These are phyloP conservation scores for Crotalaria pallida DNA, from an alignment of 306 rosid species.

Conservation along the genomic window DNA sequence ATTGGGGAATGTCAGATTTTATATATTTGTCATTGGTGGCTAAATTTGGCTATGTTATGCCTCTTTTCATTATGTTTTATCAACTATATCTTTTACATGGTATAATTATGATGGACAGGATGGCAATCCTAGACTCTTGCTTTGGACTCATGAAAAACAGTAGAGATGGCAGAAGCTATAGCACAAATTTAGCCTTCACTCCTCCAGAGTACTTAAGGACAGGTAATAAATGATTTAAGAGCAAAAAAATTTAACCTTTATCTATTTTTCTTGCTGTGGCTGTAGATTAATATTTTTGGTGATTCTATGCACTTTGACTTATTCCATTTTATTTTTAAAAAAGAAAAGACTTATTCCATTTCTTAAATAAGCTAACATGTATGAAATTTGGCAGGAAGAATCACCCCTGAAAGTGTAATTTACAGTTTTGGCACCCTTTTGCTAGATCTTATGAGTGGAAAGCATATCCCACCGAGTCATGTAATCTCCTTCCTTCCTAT, in stretches of 20 bases:
- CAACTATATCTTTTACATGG: too few species aligned
- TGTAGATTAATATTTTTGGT: neutral
- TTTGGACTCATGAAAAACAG: slow-evolving; percentile 99
- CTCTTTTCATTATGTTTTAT: too few species aligned
- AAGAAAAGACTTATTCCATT: too few species aligned
- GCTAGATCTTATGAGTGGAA: too few species aligned
- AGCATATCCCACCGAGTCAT: slow-evolving; percentile 90
- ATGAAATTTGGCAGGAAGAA: slow-evolving; percentile 62
- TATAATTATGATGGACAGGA: slow-evolving; percentile 49
- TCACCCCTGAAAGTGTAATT: too few species aligned
- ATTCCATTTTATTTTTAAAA: too few species aligned
- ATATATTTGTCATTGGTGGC: too few species aligned
- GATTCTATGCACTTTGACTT: neutral
- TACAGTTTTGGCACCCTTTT: too few species aligned
- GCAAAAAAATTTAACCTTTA: neutral
- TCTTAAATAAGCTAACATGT: slow-evolving; percentile 3
- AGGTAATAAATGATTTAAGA: slow-evolving; percentile 43
- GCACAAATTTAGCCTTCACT: slow-evolving; percentile 95
- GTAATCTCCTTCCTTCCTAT: slow-evolving; percentile 32
- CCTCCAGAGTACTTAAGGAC: slow-evolving; percentile 98
- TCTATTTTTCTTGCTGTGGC: neutral
- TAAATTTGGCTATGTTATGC: too few species aligned
- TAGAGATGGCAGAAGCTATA: slow-evolving; percentile 94
- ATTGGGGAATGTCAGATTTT: too few species aligned
- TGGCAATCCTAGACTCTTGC: slow-evolving; percentile 86